These are phyloP conservation scores for Mortierella sp. DNA, from an alignment of 371 early-diverging fungal genomes.

Conservation along the genomic window DNA sequence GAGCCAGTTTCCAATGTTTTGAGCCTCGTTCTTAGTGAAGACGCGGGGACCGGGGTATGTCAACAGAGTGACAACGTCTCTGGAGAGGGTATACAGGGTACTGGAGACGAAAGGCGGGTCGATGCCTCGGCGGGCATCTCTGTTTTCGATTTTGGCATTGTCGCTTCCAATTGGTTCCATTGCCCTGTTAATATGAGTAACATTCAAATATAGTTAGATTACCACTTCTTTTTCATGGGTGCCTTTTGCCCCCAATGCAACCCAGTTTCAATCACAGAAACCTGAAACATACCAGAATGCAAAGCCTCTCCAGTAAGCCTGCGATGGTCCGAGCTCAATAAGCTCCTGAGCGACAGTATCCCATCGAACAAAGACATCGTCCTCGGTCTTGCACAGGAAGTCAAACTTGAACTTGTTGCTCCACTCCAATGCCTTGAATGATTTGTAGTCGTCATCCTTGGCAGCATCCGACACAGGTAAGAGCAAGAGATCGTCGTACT, in stretches of 20 bases:
- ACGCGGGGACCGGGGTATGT: slow-evolving; percentile 57
- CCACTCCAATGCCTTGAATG: slow-evolving; percentile 63
- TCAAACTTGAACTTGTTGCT: slow-evolving; percentile 56
- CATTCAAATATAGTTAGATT: background rate
- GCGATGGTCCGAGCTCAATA: slow-evolving; percentile 39
- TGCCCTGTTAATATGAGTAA: slow-evolving; percentile 24
- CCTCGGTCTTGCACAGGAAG: slow-evolving; percentile 66
- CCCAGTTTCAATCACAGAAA: background rate
- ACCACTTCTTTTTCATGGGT: background rate
- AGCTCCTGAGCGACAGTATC: slow-evolving; percentile 60
- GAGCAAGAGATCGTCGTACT: slow-evolving; percentile 62
- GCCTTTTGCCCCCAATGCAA: background rate
- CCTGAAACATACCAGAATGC: slow-evolving; percentile 62
- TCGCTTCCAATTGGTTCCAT: slow-evolving; percentile 34
- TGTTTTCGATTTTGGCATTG: slow-evolving; percentile 58
- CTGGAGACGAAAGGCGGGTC: slow-evolving; percentile 66
- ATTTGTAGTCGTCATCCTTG: slow-evolving; percentile 60
- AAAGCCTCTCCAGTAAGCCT: slow-evolving; percentile 64
- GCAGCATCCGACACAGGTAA: slow-evolving; percentile 66
- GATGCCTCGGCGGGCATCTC: slow-evolving; percentile 53
- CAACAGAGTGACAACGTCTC: slow-evolving; percentile 60
- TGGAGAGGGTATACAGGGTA: slow-evolving; percentile 61
- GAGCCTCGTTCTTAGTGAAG: slow-evolving; percentile 59
- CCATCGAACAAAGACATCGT: slow-evolving; percentile 69
- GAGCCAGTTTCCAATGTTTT: slow-evolving; percentile 67